Evolutionary conservation across 768 basidiomycete genomes (phyloP).

Genomic region (Clavulina sp.): DNA sequence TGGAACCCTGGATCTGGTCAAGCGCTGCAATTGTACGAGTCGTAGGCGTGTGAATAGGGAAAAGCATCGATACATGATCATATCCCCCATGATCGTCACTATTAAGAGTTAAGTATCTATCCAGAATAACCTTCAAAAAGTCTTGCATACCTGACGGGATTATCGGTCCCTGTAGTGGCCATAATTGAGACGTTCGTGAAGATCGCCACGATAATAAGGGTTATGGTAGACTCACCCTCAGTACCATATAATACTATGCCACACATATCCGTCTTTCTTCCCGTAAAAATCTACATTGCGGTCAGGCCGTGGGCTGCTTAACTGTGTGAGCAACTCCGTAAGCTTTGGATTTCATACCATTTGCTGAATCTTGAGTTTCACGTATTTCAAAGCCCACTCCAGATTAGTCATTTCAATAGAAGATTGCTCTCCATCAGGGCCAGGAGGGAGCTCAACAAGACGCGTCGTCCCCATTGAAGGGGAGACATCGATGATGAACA

Average conservation of each 20-base stretch:
- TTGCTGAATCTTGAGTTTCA: conserved; percentile 79
- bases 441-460: conserved; percentile 37
- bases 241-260: conserved; percentile 82
- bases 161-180: conserved; percentile 36
- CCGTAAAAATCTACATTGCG: conserved; percentile 76
- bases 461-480: conserved; percentile 61
- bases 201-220: not conserved
- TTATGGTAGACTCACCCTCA: conserved; percentile 33
- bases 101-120: too few relatives aligned
- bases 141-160: too few relatives aligned
- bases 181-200: not conserved
- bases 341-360: conserved; percentile 36
- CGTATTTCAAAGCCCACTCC: conserved; percentile 68
- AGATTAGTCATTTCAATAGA: conserved; percentile 55
- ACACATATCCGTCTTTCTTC: conserved; percentile 85
- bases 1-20: conserved; percentile 39
- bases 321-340: not conserved
- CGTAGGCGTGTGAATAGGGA: conserved; percentile 50
- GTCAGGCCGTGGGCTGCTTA: not conserved
- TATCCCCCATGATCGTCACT: conserved; percentile 49
- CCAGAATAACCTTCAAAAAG: too few relatives aligned
- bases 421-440: conserved; percentile 32
- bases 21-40: conserved; percentile 47
- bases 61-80: conserved; percentile 52
- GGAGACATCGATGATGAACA: conserved; percentile 81